Evolutionary conservation across 305 asterid genomes (phyloP).

Genomic region (Plantago lanceolata): DNA sequence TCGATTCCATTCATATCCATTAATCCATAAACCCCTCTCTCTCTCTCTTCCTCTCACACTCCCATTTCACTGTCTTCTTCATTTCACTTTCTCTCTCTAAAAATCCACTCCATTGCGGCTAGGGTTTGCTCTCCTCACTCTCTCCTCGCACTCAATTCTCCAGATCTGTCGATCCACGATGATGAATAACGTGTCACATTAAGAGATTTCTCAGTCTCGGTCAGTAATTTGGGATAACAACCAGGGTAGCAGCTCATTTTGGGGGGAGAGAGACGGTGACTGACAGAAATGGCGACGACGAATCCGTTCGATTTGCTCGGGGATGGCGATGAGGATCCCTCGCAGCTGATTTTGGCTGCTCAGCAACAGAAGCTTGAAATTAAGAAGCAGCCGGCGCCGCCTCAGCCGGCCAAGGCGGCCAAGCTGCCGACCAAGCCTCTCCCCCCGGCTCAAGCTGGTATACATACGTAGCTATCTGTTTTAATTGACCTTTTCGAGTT

Average conservation of each 20-base stretch:
- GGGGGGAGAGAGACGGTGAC: conserved; percentile 24
- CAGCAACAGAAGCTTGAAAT: conserved; percentile 46
- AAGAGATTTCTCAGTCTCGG: neutral
- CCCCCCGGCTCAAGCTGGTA: conserved; percentile 42
- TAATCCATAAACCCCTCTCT: too few species aligned
- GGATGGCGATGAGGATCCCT: conserved; percentile 9
- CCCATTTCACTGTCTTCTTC: conserved; percentile 2
- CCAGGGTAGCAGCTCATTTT: conserved; percentile 9
- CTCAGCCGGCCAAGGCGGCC: conserved; percentile 12
- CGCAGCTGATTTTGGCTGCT: conserved; percentile 7
- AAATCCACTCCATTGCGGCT: conserved; percentile 49
- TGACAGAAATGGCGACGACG: conserved; percentile 56
- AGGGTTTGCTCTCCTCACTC: conserved; percentile 51
- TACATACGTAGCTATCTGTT: neutral
- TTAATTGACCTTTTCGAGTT: too few species aligned
- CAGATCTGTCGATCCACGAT: conserved; percentile 29
- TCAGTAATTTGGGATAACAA: conserved; percentile 20
- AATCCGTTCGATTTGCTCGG: conserved; percentile 88
- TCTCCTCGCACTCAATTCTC: neutral
- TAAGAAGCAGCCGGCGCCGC: conserved; percentile 30
- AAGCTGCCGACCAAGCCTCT: conserved; percentile 44
- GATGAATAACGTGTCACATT: conserved; percentile 24
- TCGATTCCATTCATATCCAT: too few species aligned
- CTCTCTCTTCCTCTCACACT: conserved; percentile 2
- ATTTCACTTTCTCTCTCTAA: neutral